phyloP scores from a whole-genome alignment of 257 asterid species.

The Salvia hispanica region DNA sequence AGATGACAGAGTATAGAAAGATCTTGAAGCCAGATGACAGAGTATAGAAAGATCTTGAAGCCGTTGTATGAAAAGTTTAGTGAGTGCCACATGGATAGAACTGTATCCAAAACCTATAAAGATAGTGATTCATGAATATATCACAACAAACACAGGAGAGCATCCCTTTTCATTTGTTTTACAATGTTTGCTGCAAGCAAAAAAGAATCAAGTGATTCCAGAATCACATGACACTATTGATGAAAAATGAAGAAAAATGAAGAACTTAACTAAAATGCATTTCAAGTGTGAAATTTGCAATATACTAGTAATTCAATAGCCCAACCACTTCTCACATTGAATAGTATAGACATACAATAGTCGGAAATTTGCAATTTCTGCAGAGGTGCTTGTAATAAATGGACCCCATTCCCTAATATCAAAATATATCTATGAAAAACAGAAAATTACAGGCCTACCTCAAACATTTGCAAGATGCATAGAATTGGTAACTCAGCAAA shows the following conservation, averaged over 20 bases:
- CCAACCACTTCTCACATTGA: background rate
- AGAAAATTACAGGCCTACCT: conserved; percentile 3
- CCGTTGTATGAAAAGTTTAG: background rate
- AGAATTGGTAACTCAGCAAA: background rate
- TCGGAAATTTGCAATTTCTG: conserved; percentile 10
- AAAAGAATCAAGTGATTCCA: conserved; percentile 13
- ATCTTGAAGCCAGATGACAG: conserved; percentile 3
- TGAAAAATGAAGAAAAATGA: conserved; percentile 23
- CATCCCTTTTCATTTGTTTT: background rate
- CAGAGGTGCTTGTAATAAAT: background rate
- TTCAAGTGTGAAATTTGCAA: background rate
- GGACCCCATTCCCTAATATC: background rate
- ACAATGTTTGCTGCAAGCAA: background rate
- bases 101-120: background rate
- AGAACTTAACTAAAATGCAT: conserved; percentile 9
- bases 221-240: background rate
- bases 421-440: conserved; percentile 1
- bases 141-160: background rate
- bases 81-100: conserved; percentile 19
- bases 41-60: background rate
- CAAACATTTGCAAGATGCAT: conserved; percentile 10
- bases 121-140: conserved; percentile 3
- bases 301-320: conserved; percentile 12
- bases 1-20: conserved; percentile 1
- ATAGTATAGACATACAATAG: background rate